phyloP scores from a whole-genome alignment of 192 early-diverging fungal species.

The Jimgerdemannia lactiflua region DNA sequence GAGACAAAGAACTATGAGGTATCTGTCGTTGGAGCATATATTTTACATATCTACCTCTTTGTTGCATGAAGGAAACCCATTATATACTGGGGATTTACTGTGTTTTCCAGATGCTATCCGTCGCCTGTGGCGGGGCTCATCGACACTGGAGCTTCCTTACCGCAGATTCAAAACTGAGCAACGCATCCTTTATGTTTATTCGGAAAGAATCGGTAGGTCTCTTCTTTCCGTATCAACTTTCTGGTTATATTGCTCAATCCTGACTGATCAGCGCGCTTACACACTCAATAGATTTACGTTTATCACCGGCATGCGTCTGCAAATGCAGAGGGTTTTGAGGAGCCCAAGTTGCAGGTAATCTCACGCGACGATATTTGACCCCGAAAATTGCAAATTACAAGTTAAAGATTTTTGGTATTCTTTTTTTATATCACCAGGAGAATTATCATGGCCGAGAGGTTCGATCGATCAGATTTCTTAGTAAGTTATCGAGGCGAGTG shows the following conservation, averaged over 20 bases:
- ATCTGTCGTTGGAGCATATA: too few relatives aligned
- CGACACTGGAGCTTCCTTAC: slow-evolving; percentile 67
- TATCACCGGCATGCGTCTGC: slow-evolving; percentile 38
- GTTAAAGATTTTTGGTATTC: too few relatives aligned
- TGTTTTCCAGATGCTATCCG: slow-evolving; percentile 56
- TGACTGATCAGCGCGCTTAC: too few relatives aligned
- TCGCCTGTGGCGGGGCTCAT: slow-evolving; percentile 73
- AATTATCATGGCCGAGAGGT: slow-evolving; percentile 65
- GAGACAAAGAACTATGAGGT: slow-evolving; percentile 42
- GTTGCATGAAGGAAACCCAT: too few relatives aligned
- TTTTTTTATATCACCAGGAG: slow-evolving; percentile 7
- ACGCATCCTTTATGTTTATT: slow-evolving; percentile 56
- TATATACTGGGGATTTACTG: too few relatives aligned
- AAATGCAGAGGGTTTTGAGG: slow-evolving; percentile 41
- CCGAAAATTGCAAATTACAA: too few relatives aligned
- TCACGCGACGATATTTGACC: too few relatives aligned
- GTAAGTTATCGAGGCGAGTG: too few relatives aligned
- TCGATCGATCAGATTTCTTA: slow-evolving; percentile 22
- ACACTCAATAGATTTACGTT: slow-evolving; percentile 28
- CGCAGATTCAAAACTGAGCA: slow-evolving; percentile 40
- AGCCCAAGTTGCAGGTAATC: slow-evolving; percentile 45
- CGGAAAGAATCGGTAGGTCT: slow-evolving; percentile 23
- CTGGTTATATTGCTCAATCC: too few relatives aligned
- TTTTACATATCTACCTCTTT: too few relatives aligned
- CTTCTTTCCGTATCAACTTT: too few relatives aligned